A percentile compares a stretch with the other conserved stretches of the same genome.
Evolutionary conservation across 1,139 yeast genomes (phyloP).

Genomic region (Geotrichum reessii): DNA sequence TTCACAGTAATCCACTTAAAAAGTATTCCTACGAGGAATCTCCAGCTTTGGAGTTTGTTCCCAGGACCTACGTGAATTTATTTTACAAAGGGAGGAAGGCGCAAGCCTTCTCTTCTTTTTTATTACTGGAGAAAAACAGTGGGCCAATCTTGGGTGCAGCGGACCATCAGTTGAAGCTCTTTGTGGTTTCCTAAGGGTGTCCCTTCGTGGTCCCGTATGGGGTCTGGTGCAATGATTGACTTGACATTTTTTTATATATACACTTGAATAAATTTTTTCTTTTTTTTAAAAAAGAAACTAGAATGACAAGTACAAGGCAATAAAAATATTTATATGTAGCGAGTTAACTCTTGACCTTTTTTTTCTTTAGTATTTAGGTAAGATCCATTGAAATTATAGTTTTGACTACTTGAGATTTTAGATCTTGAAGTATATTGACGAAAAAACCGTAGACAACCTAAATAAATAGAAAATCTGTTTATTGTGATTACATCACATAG

Average conservation of each 20-base stretch:
- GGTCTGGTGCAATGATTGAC: slow-evolving; percentile 40
- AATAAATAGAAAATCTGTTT: too few species aligned
- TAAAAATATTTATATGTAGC: too few species aligned
- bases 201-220: slow-evolving; percentile 42
- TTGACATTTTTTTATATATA: slow-evolving; percentile 25
- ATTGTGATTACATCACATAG: too few species aligned
- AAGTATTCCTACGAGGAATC: slow-evolving; percentile 40
- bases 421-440: neutral
- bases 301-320: too few species aligned
- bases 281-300: neutral
- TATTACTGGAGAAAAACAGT: slow-evolving; percentile 34
- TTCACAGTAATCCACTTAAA: slow-evolving; percentile 28
- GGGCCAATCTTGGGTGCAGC: slow-evolving; percentile 42
- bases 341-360: too few species aligned
- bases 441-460: too few species aligned
- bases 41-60: slow-evolving; percentile 32
- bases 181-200: slow-evolving; percentile 31
- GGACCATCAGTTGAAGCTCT: slow-evolving; percentile 28
- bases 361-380: too few species aligned
- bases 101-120: neutral
- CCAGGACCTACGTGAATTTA: slow-evolving; percentile 38
- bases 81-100: slow-evolving; percentile 12
- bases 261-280: neutral
- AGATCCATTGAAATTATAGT: too few species aligned
- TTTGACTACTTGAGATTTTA: neutral